phyloP scores from a whole-genome alignment of 1,139 yeast species.

The Scheffersomyces parashehatae region DNA sequence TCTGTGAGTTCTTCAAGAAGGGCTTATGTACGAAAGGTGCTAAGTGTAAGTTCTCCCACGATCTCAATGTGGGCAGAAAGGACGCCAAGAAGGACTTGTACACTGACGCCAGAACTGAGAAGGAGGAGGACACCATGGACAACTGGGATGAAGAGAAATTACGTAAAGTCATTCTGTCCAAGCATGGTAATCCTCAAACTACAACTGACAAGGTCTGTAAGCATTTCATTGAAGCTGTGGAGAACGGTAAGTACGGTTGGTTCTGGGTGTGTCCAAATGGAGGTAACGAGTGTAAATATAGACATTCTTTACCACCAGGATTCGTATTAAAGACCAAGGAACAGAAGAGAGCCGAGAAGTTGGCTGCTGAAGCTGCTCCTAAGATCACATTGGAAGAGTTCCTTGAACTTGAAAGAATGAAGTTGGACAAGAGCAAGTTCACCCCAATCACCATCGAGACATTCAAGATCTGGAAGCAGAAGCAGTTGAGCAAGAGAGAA shows the following conservation, averaged over 20 bases:
- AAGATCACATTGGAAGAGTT: constrained; percentile 94
- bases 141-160: constrained; percentile 96
- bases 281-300: constrained; percentile 90
- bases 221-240: constrained; percentile 93
- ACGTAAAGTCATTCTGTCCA: constrained; percentile 80
- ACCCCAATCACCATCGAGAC: constrained; percentile 87
- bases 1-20: constrained; percentile 88
- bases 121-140: constrained; percentile 90
- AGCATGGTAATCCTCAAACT: constrained; percentile 92
- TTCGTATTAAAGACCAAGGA: constrained; percentile 96
- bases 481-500: constrained; percentile 61
- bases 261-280: constrained; percentile 98
- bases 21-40: constrained; percentile 88
- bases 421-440: constrained; percentile 71
- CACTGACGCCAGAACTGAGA: constrained; percentile 75
- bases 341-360: constrained; percentile 84
- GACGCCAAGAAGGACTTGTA: constrained; percentile 89
- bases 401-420: constrained; percentile 88
- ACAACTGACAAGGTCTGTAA: constrained; percentile 96
- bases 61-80: constrained; percentile 81
- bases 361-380: constrained; percentile 84
- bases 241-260: constrained; percentile 98
- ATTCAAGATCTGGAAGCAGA: constrained; percentile 83
- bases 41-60: constrained; percentile 95
- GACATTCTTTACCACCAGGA: constrained; percentile 96